These are phyloP conservation scores for Aphanocladium album DNA, from an alignment of 2,329 filamentous ascomycete genomes.

Conservation along the genomic window DNA sequence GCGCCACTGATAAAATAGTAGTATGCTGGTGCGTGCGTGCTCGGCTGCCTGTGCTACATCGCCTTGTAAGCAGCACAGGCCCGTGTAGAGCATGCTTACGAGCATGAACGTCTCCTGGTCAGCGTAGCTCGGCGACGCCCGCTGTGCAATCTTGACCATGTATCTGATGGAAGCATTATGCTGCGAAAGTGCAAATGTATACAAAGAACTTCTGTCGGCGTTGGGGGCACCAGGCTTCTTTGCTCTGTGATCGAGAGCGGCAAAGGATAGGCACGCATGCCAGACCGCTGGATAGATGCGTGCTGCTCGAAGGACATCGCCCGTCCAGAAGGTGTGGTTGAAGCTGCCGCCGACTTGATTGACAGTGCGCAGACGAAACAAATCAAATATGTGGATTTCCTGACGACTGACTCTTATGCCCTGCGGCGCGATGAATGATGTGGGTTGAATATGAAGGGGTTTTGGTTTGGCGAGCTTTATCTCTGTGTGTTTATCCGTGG, in stretches of 20 bases:
- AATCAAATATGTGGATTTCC: not conserved
- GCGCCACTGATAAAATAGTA: conserved; percentile 3
- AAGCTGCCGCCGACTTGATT: conserved; percentile 8
- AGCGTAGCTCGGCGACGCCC: not conserved
- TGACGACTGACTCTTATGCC: not conserved
- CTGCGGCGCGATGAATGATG: not conserved
- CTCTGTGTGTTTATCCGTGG: not conserved
- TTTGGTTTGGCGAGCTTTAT: not conserved
- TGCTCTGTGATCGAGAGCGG: conserved; percentile 2
- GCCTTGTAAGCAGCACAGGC: conserved; percentile 1
- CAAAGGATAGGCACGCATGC: conserved; percentile 7
- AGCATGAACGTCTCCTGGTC: conserved; percentile 10
- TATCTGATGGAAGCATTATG: conserved; percentile 7
- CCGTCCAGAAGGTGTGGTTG: conserved; percentile 4
- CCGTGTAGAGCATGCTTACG: conserved; percentile 7
- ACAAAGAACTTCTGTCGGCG: not conserved
- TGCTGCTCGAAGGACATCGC: conserved; percentile 1
- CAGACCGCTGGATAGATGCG: conserved; percentile 6
- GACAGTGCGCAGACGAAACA: conserved; percentile 2
- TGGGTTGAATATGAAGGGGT: not conserved
- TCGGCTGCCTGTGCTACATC: not conserved
- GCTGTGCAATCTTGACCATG: conserved; percentile 3
- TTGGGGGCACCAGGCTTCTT: not conserved
- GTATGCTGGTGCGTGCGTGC: not conserved
- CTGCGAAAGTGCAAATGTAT: conserved; percentile 3